Evolutionary conservation across 352 stramenopile species (phyloP).

Genomic region (Globisporangium recalcitrans): DNA sequence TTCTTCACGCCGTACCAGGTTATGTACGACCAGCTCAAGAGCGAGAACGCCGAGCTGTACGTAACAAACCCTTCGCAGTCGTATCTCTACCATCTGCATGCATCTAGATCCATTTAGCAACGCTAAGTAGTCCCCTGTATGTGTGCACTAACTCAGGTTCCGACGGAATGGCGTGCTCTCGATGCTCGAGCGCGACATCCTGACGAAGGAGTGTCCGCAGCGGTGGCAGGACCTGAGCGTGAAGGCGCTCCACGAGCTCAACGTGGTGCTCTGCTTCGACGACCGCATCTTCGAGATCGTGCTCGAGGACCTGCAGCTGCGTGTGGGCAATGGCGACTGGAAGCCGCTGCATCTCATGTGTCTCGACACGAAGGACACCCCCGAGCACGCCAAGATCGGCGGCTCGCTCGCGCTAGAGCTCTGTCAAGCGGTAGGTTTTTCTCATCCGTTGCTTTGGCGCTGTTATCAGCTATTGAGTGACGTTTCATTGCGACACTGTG

Average conservation of each 20-base stretch:
- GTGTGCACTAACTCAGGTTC: slow-evolving; percentile 37
- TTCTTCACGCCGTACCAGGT: slow-evolving; percentile 86
- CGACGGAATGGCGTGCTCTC: slow-evolving; percentile 76
- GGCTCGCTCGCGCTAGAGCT: slow-evolving; percentile 74
- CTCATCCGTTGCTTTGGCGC: neutral
- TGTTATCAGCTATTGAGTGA: slow-evolving; percentile 4
- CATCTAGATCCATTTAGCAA: neutral
- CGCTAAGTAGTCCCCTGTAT: neutral
- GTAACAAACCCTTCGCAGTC: neutral
- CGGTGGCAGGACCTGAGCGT: slow-evolving; percentile 79
- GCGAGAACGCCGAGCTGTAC: slow-evolving; percentile 68
- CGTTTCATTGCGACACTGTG: neutral
- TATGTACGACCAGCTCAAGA: slow-evolving; percentile 83
- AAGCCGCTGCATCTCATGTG: slow-evolving; percentile 77
- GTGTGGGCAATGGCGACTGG: slow-evolving; percentile 44
- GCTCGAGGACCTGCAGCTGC: slow-evolving; percentile 70
- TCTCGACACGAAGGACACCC: slow-evolving; percentile 86
- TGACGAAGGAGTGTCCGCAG: slow-evolving; percentile 81
- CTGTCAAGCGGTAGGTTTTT: slow-evolving; percentile 44
- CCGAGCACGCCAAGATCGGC: slow-evolving; percentile 80
- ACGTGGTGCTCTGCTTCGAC: slow-evolving; percentile 89
- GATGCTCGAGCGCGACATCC: slow-evolving; percentile 86
- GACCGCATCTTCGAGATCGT: slow-evolving; percentile 88
- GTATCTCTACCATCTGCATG: neutral
- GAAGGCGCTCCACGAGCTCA: slow-evolving; percentile 65